A percentile compares a stretch with the other conserved stretches of the same genome.
phyloP scores from a whole-genome alignment of 2,329 filamentous ascomycete species.

The Lasiodiplodia sp. region DNA sequence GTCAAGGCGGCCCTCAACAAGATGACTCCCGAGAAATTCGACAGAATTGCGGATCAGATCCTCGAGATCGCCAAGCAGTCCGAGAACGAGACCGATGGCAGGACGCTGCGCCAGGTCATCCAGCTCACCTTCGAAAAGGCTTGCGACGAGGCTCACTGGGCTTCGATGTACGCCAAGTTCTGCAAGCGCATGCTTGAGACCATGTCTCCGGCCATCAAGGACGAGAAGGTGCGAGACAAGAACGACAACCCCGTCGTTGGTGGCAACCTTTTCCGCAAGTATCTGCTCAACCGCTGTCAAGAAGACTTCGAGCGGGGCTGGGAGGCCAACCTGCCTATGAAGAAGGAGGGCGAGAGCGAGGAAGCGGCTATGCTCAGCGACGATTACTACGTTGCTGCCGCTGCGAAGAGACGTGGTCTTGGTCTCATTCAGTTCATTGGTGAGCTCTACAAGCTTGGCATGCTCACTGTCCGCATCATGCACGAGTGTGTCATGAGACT shows the following conservation, averaged over 20 bases:
- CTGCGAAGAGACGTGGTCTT: conserved; percentile 94
- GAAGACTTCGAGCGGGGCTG: conserved; percentile 99
- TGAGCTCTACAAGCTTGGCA: conserved; percentile 97
- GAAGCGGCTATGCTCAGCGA: conserved; percentile 89
- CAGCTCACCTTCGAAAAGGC: conserved; percentile 99
- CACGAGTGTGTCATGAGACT: conserved; percentile 98
- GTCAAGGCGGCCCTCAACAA: conserved; percentile 99
- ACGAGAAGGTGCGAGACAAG: conserved; percentile 94
- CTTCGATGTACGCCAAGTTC: conserved; percentile 98
- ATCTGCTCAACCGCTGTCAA: conserved; percentile 96
- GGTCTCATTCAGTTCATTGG: conserved; percentile 99
- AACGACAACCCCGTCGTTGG: conserved; percentile 86
- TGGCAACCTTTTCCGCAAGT: conserved; percentile 96
- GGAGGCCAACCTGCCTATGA: conserved; percentile 82
- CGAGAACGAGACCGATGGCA: conserved; percentile 92
- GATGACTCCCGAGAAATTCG: conserved; percentile 99
- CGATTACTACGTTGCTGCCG: conserved; percentile 93
- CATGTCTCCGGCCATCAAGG: conserved; percentile 93
- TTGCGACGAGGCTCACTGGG: conserved; percentile 98
- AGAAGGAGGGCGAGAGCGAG: conserved; percentile 75
- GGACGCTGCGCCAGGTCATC: conserved; percentile 95
- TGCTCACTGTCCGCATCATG: conserved; percentile 99
- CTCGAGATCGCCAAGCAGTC: conserved; percentile 91
- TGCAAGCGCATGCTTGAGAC: conserved; percentile 95
- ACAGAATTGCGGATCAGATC: conserved; percentile 93